Base-by-base conservation (phyloP, 768 basidiomycete species). In the Auricularia sp. region DNA sequence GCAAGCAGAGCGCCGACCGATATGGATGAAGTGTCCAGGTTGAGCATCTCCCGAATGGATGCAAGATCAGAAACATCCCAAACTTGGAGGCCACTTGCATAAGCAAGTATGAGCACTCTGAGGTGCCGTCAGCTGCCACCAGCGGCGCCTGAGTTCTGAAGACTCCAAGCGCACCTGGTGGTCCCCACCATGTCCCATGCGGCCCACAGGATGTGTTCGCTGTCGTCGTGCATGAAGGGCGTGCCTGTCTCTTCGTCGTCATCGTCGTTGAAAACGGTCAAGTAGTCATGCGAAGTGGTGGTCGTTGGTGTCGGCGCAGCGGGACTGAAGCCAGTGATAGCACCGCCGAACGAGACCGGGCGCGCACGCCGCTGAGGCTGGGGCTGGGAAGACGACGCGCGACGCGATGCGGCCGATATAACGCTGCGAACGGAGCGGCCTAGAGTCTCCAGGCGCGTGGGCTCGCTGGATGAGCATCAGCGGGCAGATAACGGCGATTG, bases 51-150 rank as follows among this genome's bases (percentile, higher is more conserved):
- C 1, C 73, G 71, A 5, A 84, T 77, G 1, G 79, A 68, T 63
- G 74, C 81, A 8, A 87, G 71, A 65, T 81, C 77, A 12, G 81
- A 77, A 68, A 82, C 83, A 67, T 87, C 85, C 85, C 86, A 88
- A 21, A 86, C 76, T 69, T 86, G 82, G 47, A 88, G 68, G 4
- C 83, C 81, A 14, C 75, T 73, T 36, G 70, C 66, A 70, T 87
- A 87, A 3, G 56, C 29, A 33, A 59, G 23, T 12, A 59, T 29
- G 56, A 59, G 56, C 21, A 59, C 29, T 34, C 56, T 59, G 23
- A 21, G 34, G 56, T 16, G 21, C 47, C 6, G 14, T 51, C 47
- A 51, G 8, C 47, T 14, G 14, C 18, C 47, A 21, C 29, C 29
- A 29, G 29, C 29, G 18, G 16, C 21, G 11, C 14, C 21, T 21